These are phyloP conservation scores for Zostera marina DNA, from an alignment of 116 monocot species.

Conservation along the genomic window DNA sequence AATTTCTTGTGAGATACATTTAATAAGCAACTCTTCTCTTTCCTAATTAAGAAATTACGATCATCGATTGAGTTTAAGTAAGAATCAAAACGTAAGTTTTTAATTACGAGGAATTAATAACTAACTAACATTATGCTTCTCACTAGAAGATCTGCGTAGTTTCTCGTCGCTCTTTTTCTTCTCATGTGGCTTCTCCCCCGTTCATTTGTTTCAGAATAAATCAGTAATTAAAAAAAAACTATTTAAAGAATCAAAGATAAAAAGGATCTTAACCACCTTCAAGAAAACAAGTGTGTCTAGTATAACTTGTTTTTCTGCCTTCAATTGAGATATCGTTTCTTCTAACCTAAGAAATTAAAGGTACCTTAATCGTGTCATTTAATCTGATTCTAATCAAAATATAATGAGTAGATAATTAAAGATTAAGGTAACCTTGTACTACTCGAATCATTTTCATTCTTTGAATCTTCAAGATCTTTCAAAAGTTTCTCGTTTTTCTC, in stretches of 20 bases:
- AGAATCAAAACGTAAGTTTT: neutral
- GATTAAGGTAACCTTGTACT: too few relatives aligned
- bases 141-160: neutral
- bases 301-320: constrained; percentile 44
- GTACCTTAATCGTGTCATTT: too few relatives aligned
- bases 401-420: too few relatives aligned
- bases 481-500: constrained; percentile 40
- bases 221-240: constrained; percentile 20
- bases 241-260: too few relatives aligned
- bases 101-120: neutral
- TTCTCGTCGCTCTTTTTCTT: neutral
- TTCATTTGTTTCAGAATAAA: constrained; percentile 74
- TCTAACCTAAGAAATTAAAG: constrained; percentile 36
- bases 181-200: constrained; percentile 3
- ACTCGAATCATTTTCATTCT: constrained; percentile 29
- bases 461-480: constrained; percentile 71
- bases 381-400: too few relatives aligned
- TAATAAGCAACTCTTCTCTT: constrained; percentile 76
- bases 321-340: constrained; percentile 37
- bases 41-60: constrained; percentile 33
- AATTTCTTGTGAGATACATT: constrained; percentile 72
- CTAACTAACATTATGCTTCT: constrained; percentile 50
- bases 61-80: neutral
- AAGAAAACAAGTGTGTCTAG: constrained; percentile 41
- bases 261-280: constrained; percentile 58